phyloP scores from a whole-genome alignment of 805 yeast genomes.

The Ogataea siamensis region DNA sequence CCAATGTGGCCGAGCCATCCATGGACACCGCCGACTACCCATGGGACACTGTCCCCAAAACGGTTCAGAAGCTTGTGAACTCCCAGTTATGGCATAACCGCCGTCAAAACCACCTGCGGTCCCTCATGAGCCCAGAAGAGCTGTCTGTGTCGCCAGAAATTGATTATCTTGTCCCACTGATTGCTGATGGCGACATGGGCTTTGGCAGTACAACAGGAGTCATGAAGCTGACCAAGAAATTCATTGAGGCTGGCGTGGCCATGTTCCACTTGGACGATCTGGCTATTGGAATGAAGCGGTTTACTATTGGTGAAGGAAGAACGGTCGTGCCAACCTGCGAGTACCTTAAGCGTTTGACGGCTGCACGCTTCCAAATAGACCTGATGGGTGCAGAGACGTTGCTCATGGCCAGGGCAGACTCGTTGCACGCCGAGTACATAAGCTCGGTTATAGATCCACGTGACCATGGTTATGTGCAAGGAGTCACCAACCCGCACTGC shows the following conservation, averaged over 20 bases:
- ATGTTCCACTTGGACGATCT: slow-evolving; percentile 65
- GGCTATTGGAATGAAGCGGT: slow-evolving; percentile 62
- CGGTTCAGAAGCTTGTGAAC: slow-evolving; percentile 57
- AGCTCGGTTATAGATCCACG: slow-evolving; percentile 53
- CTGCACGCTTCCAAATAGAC: slow-evolving; percentile 64
- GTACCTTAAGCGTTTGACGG: slow-evolving; percentile 52
- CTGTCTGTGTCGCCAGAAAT: slow-evolving; percentile 29
- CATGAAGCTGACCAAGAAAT: slow-evolving; percentile 61
- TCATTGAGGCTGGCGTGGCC: slow-evolving; percentile 65
- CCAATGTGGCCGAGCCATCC: slow-evolving; percentile 61
- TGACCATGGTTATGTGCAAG: slow-evolving; percentile 57
- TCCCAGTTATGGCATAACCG: slow-evolving; percentile 60
- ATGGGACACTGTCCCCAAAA: slow-evolving; percentile 65
- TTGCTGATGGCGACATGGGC: slow-evolving; percentile 68
- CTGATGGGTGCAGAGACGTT: slow-evolving; percentile 57
- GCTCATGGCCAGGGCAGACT: slow-evolving; percentile 60
- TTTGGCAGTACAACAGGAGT: slow-evolving; percentile 62
- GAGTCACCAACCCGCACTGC: slow-evolving; percentile 38
- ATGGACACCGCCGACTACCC: slow-evolving; percentile 72
- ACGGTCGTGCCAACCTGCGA: slow-evolving; percentile 60
- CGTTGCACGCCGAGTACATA: slow-evolving; percentile 51
- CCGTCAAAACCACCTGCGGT: slow-evolving; percentile 26
- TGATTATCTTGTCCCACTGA: slow-evolving; percentile 58
- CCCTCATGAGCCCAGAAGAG: slow-evolving; percentile 18
- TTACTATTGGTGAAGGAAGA: slow-evolving; percentile 63